These are phyloP conservation scores for Tillandsia fasciculata DNA, from an alignment of 176 grass and related monocot species.

Conservation along the genomic window DNA sequence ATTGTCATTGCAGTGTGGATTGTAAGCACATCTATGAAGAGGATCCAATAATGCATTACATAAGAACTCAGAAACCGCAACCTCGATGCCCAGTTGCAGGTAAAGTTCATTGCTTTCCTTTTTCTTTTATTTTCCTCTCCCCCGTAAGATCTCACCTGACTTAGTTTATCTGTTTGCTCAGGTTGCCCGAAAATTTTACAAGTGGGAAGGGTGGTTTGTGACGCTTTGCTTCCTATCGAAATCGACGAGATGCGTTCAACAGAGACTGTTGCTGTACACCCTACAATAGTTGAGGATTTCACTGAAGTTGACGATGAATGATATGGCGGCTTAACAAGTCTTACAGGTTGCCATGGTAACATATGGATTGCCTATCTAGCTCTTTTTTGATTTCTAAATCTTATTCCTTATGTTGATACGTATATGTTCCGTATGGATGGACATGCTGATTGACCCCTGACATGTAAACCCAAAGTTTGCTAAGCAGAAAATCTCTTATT, in stretches of 20 bases:
- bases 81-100: slow-evolving; percentile 65
- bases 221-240: slow-evolving; percentile 51
- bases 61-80: slow-evolving; percentile 29
- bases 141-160: neutral
- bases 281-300: slow-evolving; percentile 51
- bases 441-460: too few species aligned
- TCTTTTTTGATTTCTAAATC: too few species aligned
- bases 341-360: too few species aligned
- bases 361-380: too few species aligned
- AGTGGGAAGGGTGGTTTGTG: slow-evolving; percentile 42
- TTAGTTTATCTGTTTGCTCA: slow-evolving; percentile 19
- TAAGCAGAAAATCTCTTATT: too few species aligned
- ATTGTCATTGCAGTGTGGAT: slow-evolving; percentile 37
- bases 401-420: too few species aligned
- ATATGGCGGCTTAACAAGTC: too few species aligned
- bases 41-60: slow-evolving; percentile 48
- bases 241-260: slow-evolving; percentile 60
- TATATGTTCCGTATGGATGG: too few species aligned
- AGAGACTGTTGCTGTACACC: slow-evolving; percentile 10
- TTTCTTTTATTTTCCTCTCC: neutral
- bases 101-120: slow-evolving; percentile 15
- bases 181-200: slow-evolving; percentile 52
- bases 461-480: too few species aligned
- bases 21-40: slow-evolving; percentile 86
- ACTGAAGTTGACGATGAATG: slow-evolving; percentile 39